Conservation (phyloP, 768 basidiomycete species). For the Lanmaoa rubissima region DNA sequence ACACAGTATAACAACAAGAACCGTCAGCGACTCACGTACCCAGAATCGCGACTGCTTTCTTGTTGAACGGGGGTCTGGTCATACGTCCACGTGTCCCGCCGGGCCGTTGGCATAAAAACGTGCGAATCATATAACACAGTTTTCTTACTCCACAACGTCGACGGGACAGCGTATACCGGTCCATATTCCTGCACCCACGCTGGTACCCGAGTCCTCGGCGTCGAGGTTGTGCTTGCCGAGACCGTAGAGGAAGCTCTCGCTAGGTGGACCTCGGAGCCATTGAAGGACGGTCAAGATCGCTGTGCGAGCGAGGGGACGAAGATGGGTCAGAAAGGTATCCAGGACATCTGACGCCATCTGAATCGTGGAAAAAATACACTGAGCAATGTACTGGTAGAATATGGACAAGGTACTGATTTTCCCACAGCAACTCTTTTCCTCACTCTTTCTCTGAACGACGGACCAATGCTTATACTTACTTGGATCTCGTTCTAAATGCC, state of each 20-base stretch:
- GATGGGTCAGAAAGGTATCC: no score
- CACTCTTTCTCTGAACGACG: no score
- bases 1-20: background rate
- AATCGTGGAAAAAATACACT: no score
- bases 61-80: conserved; percentile 36
- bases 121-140: conserved; percentile 33
- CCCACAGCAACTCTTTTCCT: no score
- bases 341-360: no score
- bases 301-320: no score
- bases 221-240: background rate
- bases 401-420: no score
- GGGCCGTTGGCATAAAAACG: background rate
- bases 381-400: no score
- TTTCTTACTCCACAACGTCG: background rate
- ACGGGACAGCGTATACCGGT: conserved; percentile 6
- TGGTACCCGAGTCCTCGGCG: background rate
- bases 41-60: conserved; percentile 32
- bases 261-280: conserved; percentile 13
- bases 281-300: no score
- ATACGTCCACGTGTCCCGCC: conserved; percentile 31
- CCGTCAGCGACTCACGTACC: background rate
- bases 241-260: conserved; percentile 17
- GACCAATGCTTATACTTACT: no score
- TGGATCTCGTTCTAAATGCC: no score
- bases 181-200: conserved; percentile 19